Evolutionary conservation across 768 basidiomycete species (phyloP), one percentile per base, ranked within the genome.

Genomic region (Coprinopsis sp.): DNA sequence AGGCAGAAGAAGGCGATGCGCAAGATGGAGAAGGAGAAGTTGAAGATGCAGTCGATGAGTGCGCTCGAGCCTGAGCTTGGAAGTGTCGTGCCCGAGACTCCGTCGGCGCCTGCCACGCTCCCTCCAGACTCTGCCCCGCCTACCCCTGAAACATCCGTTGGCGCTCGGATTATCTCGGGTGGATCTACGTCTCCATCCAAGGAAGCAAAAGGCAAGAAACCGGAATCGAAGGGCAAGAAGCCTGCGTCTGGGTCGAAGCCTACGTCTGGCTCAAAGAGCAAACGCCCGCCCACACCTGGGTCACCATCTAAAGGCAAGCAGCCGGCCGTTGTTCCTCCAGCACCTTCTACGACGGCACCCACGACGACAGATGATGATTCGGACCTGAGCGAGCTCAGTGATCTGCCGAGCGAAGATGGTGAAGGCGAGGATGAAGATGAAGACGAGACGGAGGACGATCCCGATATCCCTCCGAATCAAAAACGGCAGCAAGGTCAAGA

Each of bases 1-100:
- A 71, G 76, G 40, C 72, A 78, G 61, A 85, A 82, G 62, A 70
- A 69, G 16, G 60, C 66, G 44, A 54, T 37, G 37, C 46, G 34
- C 51, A 53, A 47, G 46, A 53, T 44, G 33, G 39, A 45, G 49
- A 54, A 41, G 24, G 50, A 47, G 37, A 44, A 45, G 18, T 27
- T 44, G 33, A 36, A 33, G 12, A 24, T 13, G 12, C 21, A 27
- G 23, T 14, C 30, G 12, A 21, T 22, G 4, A 28, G n/a, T 18
- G 28, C 2, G 13, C 33, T 33, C n/a, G 19, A 47, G 29, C 37
- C 46, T 6, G 19, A 40, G 31, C n/a, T 33, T 2, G 18, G 29
- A 1, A 37, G 14, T n/a, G 18, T 22, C 27, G 19, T n/a, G 12
- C 21, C 43, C 7, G 37, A 38, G 28, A 16, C 21, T 10, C 7